phyloP scores from a whole-genome alignment of 2,329 filamentous ascomycete genomes.

The Macroventuria anomochaeta region DNA sequence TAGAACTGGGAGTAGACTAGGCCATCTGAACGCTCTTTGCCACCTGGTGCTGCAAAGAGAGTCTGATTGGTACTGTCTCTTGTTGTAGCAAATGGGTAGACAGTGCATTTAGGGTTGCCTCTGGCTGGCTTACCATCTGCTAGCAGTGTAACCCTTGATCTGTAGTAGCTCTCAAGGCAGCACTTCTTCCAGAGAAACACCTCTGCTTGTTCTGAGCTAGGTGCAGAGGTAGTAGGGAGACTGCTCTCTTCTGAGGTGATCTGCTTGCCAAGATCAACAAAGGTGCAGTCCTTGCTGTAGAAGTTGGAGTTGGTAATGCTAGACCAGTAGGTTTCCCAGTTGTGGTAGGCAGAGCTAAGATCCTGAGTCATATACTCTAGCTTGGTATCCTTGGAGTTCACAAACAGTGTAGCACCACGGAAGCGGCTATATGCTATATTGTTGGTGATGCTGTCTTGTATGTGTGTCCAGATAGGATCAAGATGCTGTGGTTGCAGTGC shows the following conservation, averaged over 20 bases:
- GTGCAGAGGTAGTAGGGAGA: neutral
- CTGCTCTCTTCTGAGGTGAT: neutral
- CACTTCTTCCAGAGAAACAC: neutral
- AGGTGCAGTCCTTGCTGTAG: neutral
- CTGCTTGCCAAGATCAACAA: neutral
- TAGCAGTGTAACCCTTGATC: neutral
- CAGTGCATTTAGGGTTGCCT: neutral
- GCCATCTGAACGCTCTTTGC: neutral
- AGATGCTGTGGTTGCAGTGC: neutral
- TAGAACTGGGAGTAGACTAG: neutral
- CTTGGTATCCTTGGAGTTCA: neutral
- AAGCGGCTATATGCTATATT: neutral
- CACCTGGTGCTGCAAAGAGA: neutral
- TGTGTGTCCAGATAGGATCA: neutral
- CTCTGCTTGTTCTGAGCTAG: neutral
- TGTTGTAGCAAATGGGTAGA: neutral
- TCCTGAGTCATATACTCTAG: neutral
- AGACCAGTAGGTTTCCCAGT: neutral
- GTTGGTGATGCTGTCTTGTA: neutral
- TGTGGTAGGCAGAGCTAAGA: neutral
- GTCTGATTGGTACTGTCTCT: neutral
- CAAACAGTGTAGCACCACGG: neutral
- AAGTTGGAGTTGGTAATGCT: neutral
- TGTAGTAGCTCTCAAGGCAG: neutral
- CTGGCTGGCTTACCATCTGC: neutral